Evolutionary conservation across 768 basidiomycete genomes (phyloP).

Genomic region (Tylopilus intermedius): DNA sequence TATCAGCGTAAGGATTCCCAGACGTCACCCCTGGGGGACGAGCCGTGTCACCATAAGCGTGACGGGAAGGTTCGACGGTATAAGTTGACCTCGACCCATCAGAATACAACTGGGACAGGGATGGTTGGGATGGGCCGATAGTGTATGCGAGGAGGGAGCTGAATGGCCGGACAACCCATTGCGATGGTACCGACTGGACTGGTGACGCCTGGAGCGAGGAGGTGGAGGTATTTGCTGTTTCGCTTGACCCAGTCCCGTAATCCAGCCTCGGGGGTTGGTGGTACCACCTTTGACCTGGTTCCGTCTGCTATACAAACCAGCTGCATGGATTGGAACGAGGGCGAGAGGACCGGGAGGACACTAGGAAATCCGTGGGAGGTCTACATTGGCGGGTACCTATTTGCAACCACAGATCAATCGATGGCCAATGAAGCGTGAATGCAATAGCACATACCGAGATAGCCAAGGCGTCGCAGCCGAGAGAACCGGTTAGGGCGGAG

Average conservation of each 20-base stretch:
- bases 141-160: conserved; percentile 24
- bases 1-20: conserved; percentile 29
- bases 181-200: conserved; percentile 20
- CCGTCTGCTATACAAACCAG: too few species aligned
- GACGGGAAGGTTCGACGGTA: conserved; percentile 17
- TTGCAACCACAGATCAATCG: too few species aligned
- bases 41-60: conserved; percentile 19
- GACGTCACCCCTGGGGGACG: conserved; percentile 16
- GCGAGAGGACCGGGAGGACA: too few species aligned
- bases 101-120: conserved; percentile 25
- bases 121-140: conserved; percentile 16
- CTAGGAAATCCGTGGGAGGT: too few species aligned
- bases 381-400: too few species aligned
- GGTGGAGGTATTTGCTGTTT: conserved; percentile 17
- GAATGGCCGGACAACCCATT: conserved; percentile 12
- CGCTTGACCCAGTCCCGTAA: conserved; percentile 20
- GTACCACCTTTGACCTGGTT: conserved; percentile 3
- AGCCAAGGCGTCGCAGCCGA: too few species aligned
- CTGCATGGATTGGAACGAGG: too few species aligned
- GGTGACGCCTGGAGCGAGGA: conserved; percentile 27
- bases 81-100: conserved; percentile 22
- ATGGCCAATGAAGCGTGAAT: too few species aligned
- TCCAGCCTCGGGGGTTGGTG: conserved; percentile 25
- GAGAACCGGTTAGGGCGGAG: too few species aligned
- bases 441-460: too few species aligned